Conservation (phyloP, 2,329 filamentous ascomycete species). For the Fusarium fracticaudum region DNA sequence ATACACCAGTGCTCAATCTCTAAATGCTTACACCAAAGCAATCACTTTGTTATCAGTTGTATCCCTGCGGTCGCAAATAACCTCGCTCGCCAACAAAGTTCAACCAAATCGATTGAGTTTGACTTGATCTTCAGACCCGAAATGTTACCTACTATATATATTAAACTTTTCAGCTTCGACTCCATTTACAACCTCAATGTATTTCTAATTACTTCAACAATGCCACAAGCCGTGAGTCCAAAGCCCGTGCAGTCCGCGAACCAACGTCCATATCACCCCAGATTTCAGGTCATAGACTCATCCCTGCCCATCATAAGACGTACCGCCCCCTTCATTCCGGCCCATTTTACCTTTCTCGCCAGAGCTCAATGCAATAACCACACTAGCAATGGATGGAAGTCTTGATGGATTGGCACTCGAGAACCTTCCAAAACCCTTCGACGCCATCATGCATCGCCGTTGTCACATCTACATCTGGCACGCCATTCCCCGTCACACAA, state of each 20-base stretch:
- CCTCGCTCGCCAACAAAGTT: constrained; percentile 12
- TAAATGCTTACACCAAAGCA: not conserved
- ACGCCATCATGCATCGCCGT: constrained; percentile 33
- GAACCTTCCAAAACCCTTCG: constrained; percentile 12
- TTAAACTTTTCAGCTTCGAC: not conserved
- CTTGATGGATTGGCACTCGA: not conserved
- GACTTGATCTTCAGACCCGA: constrained; percentile 11
- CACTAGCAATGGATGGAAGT: not conserved
- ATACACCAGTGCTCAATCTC: not conserved
- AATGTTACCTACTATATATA: not conserved
- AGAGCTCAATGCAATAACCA: not conserved
- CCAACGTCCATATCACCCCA: constrained; percentile 5
- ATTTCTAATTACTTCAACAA: not conserved
- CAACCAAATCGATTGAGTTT: constrained; percentile 27
- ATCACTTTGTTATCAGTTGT: not conserved
- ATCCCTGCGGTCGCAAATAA: not conserved
- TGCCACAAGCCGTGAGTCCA: not conserved
- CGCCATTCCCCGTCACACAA: constrained; percentile 9
- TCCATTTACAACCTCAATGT: not conserved
- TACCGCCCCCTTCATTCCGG: constrained; percentile 26
- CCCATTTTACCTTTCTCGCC: constrained; percentile 13
- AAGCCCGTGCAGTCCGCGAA: not conserved
- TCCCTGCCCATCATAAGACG: constrained; percentile 12
- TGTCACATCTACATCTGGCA: constrained; percentile 14
- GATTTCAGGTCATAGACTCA: constrained; percentile 13